A percentile compares a stretch with the other conserved stretches of the same genome.
These are phyloP conservation scores for Eucalyptus caleyi DNA, from an alignment of 345 rosid species.

Conservation along the genomic window DNA sequence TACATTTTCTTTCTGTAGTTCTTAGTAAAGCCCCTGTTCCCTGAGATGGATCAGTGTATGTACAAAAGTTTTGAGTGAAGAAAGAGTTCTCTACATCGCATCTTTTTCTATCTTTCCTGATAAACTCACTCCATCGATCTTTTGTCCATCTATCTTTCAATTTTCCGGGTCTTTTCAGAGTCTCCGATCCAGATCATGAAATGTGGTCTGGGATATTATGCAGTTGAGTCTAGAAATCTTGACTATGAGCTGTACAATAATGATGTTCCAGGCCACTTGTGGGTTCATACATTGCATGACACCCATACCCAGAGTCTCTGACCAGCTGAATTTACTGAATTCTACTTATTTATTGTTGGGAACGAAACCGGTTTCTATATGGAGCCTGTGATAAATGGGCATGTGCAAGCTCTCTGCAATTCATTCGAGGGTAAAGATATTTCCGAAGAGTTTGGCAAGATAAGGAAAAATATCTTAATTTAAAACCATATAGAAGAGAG, in stretches of 20 bases:
- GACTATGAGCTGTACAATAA: not conserved
- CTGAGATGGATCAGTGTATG: constrained; percentile 1
- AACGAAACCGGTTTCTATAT: not conserved
- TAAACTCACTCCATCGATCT: not conserved
- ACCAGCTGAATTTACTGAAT: not conserved
- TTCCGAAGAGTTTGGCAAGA: not conserved
- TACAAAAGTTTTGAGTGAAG: constrained; percentile 22
- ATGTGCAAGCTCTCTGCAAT: not conserved
- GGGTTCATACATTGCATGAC: not conserved
- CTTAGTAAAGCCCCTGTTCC: not conserved
- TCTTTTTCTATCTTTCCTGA: not conserved
- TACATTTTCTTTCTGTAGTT: not conserved
- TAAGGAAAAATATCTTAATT: not conserved
- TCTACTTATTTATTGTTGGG: not conserved
- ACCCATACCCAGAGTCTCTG: too few relatives aligned
- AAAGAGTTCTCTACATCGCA: not conserved
- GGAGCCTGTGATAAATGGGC: not conserved
- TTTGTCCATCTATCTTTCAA: not conserved
- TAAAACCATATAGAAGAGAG: not conserved
- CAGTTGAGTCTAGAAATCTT: not conserved
- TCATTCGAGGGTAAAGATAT: not conserved
- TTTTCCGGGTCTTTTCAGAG: not conserved
- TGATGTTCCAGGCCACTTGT: not conserved
- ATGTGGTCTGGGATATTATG: not conserved
- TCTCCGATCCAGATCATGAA: not conserved